These are phyloP conservation scores for Geotrichum citri-aurantii DNA, from an alignment of 1,139 yeast species.

Conservation along the genomic window DNA sequence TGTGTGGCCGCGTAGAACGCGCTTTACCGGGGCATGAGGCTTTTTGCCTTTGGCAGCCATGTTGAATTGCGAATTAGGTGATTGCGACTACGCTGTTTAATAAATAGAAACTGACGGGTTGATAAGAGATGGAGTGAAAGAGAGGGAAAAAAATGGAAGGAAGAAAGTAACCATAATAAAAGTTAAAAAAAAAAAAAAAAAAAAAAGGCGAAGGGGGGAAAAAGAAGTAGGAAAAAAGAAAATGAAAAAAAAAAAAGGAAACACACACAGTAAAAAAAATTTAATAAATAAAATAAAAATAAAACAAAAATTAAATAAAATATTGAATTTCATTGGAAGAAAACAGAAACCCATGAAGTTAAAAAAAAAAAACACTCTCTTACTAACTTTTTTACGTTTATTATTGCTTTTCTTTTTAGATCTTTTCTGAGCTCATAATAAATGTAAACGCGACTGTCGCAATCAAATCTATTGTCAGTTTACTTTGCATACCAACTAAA, in stretches of 20 bases:
- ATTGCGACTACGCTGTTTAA: neutral
- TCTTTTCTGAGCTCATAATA: neutral
- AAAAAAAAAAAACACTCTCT: neutral
- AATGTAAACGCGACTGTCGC: neutral
- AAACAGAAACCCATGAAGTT: neutral
- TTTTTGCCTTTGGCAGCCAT: conserved; percentile 14
- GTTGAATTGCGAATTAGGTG: neutral
- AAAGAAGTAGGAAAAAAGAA: neutral
- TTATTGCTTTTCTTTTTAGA: too few relatives aligned
- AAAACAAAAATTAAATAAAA: neutral
- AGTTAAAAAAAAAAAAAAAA: neutral
- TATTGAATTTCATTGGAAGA: neutral
- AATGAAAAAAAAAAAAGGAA: neutral
- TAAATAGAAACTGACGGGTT: neutral
- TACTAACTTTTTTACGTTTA: neutral
- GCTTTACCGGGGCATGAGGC: conserved; percentile 1
- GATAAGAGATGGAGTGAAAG: neutral
- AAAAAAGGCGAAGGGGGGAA: neutral
- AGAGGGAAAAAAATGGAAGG: neutral
- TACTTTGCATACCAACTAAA: neutral
- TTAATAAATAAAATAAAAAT: neutral
- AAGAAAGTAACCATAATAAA: neutral
- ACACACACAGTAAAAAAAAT: too few relatives aligned
- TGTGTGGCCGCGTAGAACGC: conserved; percentile 13
- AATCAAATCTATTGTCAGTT: neutral